Evolutionary conservation across 331 rosid genomes (phyloP).

Genomic region (Telfairia occidentalis): DNA sequence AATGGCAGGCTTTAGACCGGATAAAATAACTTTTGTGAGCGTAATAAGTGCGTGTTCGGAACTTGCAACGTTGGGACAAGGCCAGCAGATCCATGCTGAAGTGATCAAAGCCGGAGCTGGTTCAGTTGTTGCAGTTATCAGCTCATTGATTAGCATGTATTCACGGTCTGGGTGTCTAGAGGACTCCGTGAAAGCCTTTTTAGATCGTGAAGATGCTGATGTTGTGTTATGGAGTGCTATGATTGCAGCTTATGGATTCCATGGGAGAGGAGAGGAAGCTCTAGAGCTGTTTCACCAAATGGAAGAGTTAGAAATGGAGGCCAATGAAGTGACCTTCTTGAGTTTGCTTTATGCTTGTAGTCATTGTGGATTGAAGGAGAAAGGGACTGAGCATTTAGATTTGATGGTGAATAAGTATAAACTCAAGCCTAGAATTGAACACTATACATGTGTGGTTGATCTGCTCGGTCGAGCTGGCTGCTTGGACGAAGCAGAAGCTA

Average conservation of each 20-base stretch:
- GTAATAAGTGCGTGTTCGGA: constrained; percentile 60
- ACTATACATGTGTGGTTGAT: constrained; percentile 74
- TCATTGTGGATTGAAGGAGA: constrained; percentile 71
- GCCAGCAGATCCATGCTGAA: constrained; percentile 78
- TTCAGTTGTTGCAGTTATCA: constrained; percentile 39
- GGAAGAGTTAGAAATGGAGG: constrained; percentile 47
- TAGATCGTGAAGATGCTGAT: constrained; percentile 41
- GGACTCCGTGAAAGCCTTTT: constrained; percentile 54
- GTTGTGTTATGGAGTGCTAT: constrained; percentile 65
- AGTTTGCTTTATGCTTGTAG: constrained; percentile 82
- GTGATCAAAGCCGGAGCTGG: constrained; percentile 60
- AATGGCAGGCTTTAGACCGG: constrained; percentile 54
- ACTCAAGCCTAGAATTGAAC: constrained; percentile 53
- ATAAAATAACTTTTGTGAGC: constrained; percentile 59
- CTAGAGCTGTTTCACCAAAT: constrained; percentile 49
- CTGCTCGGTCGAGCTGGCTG: constrained; percentile 68
- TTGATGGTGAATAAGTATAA: constrained; percentile 52
- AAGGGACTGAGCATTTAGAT: constrained; percentile 54
- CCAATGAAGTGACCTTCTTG: constrained; percentile 67
- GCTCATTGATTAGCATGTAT: constrained; percentile 76
- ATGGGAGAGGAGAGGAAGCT: constrained; percentile 67
- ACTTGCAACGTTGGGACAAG: constrained; percentile 67
- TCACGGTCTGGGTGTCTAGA: constrained; percentile 71
- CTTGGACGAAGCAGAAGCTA: constrained; percentile 67
- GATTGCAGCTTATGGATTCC: constrained; percentile 83